Base-by-base conservation (phyloP, 2,329 filamentous ascomycete species). In the Cladobotryum mycophilum region DNA sequence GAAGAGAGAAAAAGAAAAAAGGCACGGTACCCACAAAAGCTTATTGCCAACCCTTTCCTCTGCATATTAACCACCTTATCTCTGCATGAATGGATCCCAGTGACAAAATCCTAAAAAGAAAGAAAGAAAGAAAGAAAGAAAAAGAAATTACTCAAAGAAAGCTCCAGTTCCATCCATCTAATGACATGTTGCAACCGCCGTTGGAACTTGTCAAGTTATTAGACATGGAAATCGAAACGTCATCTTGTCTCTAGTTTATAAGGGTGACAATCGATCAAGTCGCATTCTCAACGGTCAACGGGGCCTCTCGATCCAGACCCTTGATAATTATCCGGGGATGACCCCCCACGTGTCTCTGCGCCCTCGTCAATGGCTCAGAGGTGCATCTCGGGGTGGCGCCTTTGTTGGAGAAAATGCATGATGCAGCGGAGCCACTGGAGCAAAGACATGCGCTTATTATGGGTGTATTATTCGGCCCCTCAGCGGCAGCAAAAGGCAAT, bases 321-420 rank as follows among this genome's bases (percentile, higher is more conserved):
- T 41, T 44, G 41, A 40, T 45, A 52, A 41, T 48, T 38, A 45
- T 47, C 13, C 20, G 40, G 17, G 45, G 25, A 15, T 42, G 8
- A 45, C 30, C 45, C 48, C 35, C 37, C 25, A 30, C 25, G 25
- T 30, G 25, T 30, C 25, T 30, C 25, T 30, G 25, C 25, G 25
- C 25, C 6, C 25, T 30, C 25, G 25, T 30, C 25, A 30, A 30
- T 30, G 25, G 25, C 25, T 30, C 45, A 41, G n/a, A 41, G 40
- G 17, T 45, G 40, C 41, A 17, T 40, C 41, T 34, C 35, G 46
- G 35, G 49, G 49, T 48, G 49, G 45, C 37, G 34, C 35, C 40
- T 25, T 45, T 41, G n/a, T 44, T 20, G 45, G 13, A 13, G 48
- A 20, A 20, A 46, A n/a, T 50, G 48, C 48, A 30, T 30, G 25